Conservation (phyloP, 2,329 filamentous ascomycete species). For the Diplocarpon rosae region DNA sequence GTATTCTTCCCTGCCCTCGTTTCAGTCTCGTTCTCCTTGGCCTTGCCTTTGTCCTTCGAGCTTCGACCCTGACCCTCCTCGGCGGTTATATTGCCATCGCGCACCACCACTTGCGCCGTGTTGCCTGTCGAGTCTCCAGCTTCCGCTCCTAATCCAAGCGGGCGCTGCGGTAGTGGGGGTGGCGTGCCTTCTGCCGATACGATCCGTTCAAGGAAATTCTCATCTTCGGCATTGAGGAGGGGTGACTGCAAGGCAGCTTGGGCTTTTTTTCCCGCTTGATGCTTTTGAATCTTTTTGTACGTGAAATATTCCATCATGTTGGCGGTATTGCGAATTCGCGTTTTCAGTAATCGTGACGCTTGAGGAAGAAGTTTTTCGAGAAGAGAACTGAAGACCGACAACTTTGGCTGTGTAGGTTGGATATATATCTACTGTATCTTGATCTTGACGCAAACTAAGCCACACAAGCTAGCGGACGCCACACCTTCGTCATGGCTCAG, state of each 20-base stretch:
- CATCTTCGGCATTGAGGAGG: slow-evolving; percentile 45
- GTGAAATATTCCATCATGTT: slow-evolving; percentile 53
- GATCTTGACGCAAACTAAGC: too few relatives aligned
- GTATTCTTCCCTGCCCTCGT: slow-evolving; percentile 25
- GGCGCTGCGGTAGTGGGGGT: slow-evolving; percentile 39
- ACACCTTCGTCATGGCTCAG: too few relatives aligned
- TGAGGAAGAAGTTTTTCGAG: background rate
- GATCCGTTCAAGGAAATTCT: slow-evolving; percentile 45
- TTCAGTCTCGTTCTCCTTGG: slow-evolving; percentile 23
- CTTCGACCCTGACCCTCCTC: slow-evolving; percentile 17
- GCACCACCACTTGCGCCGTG: slow-evolving; percentile 30
- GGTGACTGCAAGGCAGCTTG: slow-evolving; percentile 1
- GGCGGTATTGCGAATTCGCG: slow-evolving; percentile 2
- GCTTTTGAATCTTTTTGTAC: slow-evolving; percentile 52
- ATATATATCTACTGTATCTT: too few relatives aligned
- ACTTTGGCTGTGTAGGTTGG: too few relatives aligned
- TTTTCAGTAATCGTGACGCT: background rate
- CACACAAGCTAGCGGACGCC: too few relatives aligned
- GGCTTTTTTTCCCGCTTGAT: slow-evolving; percentile 38
- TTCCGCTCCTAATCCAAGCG: slow-evolving; percentile 12
- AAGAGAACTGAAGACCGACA: background rate
- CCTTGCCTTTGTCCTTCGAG: slow-evolving; percentile 19
- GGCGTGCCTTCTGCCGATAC: slow-evolving; percentile 37
- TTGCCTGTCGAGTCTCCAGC: slow-evolving; percentile 21
- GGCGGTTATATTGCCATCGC: slow-evolving; percentile 32